Evolutionary conservation across 495 filamentous ascomycete species (phyloP).

Genomic region (Aspergillus affinis): DNA sequence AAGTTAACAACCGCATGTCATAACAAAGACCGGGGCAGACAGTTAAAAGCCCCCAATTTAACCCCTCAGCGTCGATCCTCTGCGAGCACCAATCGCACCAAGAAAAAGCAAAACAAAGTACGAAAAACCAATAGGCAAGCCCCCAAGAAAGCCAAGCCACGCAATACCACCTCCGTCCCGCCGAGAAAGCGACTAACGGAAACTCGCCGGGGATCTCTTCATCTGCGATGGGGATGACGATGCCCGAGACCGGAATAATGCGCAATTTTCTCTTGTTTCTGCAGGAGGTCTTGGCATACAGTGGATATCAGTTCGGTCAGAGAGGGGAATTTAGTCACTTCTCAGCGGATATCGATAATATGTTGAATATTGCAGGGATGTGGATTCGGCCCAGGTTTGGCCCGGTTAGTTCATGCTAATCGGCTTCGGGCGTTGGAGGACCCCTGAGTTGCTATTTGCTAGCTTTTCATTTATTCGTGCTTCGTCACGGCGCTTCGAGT

Average conservation of each 20-base stretch:
- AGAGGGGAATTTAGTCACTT: not conserved
- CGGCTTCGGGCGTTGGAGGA: not conserved
- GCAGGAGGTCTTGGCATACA: not conserved
- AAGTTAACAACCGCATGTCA: not conserved
- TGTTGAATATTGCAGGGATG: not conserved
- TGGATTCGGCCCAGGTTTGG: not conserved
- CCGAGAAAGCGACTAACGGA: not conserved
- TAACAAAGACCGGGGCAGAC: not conserved
- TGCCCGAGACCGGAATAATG: not conserved
- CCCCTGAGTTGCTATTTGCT: not conserved
- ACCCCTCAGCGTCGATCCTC: not conserved
- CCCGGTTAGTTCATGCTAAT: not conserved
- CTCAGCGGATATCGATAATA: not conserved
- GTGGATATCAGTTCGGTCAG: not conserved
- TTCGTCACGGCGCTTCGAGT: not conserved
- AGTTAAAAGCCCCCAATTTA: not conserved
- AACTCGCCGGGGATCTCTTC: not conserved
- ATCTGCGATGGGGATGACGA: not conserved
- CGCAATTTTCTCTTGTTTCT: not conserved
- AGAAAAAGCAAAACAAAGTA: not conserved
- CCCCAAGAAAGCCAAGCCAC: not conserved
- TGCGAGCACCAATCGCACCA: not conserved
- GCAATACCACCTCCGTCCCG: not conserved
- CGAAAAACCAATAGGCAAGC: not conserved
- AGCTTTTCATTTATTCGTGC: not conserved